These are phyloP conservation scores for Furcasterigmium furcatum DNA, from an alignment of 2,329 filamentous ascomycete genomes.

Conservation along the genomic window DNA sequence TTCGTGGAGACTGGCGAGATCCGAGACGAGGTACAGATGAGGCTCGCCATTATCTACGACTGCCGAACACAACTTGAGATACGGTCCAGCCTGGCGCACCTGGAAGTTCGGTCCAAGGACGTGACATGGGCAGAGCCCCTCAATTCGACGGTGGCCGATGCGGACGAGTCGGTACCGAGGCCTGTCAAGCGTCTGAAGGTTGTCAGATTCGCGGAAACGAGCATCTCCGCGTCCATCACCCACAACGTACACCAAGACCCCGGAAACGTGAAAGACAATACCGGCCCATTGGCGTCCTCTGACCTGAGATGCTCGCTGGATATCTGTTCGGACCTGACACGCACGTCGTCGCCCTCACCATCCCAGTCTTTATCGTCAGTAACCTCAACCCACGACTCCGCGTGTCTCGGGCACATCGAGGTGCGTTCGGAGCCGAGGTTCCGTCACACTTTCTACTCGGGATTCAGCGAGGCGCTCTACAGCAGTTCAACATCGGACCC, in stretches of 20 bases:
- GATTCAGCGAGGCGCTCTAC: neutral
- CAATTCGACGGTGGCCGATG: neutral
- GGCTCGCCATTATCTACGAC: slow-evolving; percentile 6
- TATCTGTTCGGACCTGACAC: slow-evolving; percentile 4
- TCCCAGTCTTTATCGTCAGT: neutral
- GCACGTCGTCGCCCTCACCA: neutral
- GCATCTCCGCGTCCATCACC: neutral
- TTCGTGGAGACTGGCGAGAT: slow-evolving; percentile 5
- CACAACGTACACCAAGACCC: no score
- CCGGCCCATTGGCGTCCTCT: neutral
- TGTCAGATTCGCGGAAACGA: slow-evolving; percentile 4
- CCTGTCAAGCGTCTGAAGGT: neutral
- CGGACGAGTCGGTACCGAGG: neutral
- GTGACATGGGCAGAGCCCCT: slow-evolving; percentile 3
- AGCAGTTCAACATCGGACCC: neutral
- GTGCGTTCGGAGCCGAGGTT: neutral
- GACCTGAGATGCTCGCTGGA: slow-evolving; percentile 5
- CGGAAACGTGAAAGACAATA: no score
- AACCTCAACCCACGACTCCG: neutral
- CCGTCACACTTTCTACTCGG: slow-evolving; percentile 6
- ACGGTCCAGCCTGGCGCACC: neutral
- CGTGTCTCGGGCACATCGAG: slow-evolving; percentile 5
- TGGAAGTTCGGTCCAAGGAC: slow-evolving; percentile 6
- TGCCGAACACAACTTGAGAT: neutral
- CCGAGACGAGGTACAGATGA: slow-evolving; percentile 4